Evolutionary conservation across 805 yeast genomes (phyloP).

Genomic region (Lipomyces starkeyi): DNA sequence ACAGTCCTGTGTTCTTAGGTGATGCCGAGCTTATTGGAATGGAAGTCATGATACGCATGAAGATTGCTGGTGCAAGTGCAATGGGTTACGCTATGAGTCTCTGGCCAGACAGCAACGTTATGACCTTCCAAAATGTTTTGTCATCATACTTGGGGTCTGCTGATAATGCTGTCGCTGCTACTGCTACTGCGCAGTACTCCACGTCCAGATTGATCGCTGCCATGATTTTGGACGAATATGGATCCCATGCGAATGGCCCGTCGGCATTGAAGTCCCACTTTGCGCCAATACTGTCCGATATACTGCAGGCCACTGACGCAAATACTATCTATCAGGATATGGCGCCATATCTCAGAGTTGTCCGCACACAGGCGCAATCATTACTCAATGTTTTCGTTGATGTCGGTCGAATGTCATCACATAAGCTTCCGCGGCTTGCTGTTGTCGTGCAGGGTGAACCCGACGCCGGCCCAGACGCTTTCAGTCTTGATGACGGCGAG

Average conservation of each 20-base stretch:
- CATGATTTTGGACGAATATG: conserved; percentile 69
- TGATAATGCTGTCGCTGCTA: background rate
- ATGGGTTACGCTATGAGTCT: conserved; percentile 59
- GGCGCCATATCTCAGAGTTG: conserved; percentile 82
- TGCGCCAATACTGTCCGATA: conserved; percentile 16
- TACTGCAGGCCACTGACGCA: conserved; percentile 16
- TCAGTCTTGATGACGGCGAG: conserved; percentile 78
- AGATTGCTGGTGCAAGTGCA: conserved; percentile 76
- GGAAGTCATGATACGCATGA: conserved; percentile 74
- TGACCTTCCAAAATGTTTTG: conserved; percentile 25
- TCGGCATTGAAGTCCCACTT: conserved; percentile 21
- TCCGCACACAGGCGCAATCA: conserved; percentile 86
- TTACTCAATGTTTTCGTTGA: conserved; percentile 78
- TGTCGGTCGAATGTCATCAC: conserved; percentile 71
- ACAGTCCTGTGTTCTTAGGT: conserved; percentile 89
- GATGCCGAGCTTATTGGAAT: conserved; percentile 85
- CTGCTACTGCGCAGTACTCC: conserved; percentile 59
- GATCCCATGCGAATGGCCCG: conserved; percentile 10
- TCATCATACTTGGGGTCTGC: conserved; percentile 19
- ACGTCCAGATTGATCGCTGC: conserved; percentile 80
- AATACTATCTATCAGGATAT: conserved; percentile 74
- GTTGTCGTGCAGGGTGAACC: conserved; percentile 91
- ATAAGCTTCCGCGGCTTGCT: conserved; percentile 80
- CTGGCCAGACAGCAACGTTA: conserved; percentile 33
- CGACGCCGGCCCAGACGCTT: conserved; percentile 94